These are phyloP conservation scores for Huntiella savannae DNA, from an alignment of 2,329 filamentous ascomycete species.

Conservation along the genomic window DNA sequence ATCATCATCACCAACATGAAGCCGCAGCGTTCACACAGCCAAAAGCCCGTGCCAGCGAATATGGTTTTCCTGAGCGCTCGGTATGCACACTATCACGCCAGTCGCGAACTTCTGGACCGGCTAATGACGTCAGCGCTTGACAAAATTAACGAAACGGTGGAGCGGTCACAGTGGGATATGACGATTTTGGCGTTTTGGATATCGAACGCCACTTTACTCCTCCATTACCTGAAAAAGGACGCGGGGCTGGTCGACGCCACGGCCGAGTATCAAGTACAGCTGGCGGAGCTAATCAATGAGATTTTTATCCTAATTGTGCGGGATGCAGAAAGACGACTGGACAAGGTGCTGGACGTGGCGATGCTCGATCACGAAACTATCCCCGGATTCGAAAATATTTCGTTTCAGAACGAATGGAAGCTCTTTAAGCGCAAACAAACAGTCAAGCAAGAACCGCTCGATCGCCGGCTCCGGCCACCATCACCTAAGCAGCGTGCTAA, in stretches of 20 bases:
- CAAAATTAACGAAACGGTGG: slow-evolving; percentile 93
- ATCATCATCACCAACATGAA: slow-evolving; percentile 98
- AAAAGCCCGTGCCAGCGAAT: slow-evolving; percentile 94
- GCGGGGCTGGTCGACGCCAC: slow-evolving; percentile 62
- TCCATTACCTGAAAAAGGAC: slow-evolving; percentile 96
- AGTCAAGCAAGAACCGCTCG: slow-evolving; percentile 71
- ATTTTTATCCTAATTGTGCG: slow-evolving; percentile 96
- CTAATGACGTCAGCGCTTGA: slow-evolving; percentile 77
- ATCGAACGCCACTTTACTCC: slow-evolving; percentile 83
- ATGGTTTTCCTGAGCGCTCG: slow-evolving; percentile 88
- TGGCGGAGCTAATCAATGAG: slow-evolving; percentile 89
- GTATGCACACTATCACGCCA: slow-evolving; percentile 93
- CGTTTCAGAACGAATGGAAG: slow-evolving; percentile 98
- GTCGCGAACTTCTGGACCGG: slow-evolving; percentile 60
- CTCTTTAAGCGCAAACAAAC: slow-evolving; percentile 83
- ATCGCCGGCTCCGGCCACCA: slow-evolving; percentile 79
- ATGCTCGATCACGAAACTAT: slow-evolving; percentile 98
- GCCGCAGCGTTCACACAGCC: slow-evolving; percentile 82
- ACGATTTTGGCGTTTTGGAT: slow-evolving; percentile 98
- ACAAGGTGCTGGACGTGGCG: slow-evolving; percentile 80
- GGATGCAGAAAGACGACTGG: slow-evolving; percentile 85
- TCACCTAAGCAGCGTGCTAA: slow-evolving; percentile 87
- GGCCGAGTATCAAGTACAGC: slow-evolving; percentile 74
- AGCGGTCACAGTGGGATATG: slow-evolving; percentile 96
- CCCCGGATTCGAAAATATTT: slow-evolving; percentile 87